A percentile compares a stretch with the other conserved stretches of the same genome.
phyloP scores from a whole-genome alignment of 352 stramenopile genomes.

The Phytophthora meadii region DNA sequence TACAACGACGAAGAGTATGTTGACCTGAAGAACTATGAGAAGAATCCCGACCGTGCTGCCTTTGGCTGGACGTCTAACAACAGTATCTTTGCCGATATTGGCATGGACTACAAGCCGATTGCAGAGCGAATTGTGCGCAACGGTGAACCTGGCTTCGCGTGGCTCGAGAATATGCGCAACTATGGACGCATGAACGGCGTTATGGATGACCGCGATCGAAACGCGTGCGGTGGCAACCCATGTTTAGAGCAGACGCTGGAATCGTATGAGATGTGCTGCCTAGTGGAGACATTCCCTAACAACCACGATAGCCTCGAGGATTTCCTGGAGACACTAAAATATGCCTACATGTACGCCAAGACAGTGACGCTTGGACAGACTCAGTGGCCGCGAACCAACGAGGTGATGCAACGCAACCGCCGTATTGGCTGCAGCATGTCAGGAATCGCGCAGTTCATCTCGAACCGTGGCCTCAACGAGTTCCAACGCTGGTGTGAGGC shows the following conservation, averaged over 20 bases:
- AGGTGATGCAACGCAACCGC: conserved; percentile 93
- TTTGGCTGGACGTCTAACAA: conserved; percentile 96
- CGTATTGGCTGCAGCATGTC: conserved; percentile 94
- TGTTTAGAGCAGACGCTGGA: conserved; percentile 93
- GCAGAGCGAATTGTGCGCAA: conserved; percentile 87
- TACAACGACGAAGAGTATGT: conserved; percentile 88
- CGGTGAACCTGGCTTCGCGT: conserved; percentile 94
- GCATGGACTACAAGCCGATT: conserved; percentile 93
- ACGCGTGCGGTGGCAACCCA: conserved; percentile 90
- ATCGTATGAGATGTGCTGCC: conserved; percentile 95
- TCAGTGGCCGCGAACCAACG: conserved; percentile 93
- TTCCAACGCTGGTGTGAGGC: conserved; percentile 89
- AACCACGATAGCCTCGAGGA: conserved; percentile 89
- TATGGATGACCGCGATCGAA: conserved; percentile 80
- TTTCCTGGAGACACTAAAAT: conserved; percentile 88
- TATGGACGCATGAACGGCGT: conserved; percentile 92
- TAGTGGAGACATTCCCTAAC: conserved; percentile 94
- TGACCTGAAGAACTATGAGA: conserved; percentile 92
- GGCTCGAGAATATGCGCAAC: conserved; percentile 94
- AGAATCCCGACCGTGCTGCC: conserved; percentile 86
- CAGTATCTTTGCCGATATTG: conserved; percentile 91
- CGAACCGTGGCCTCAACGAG: conserved; percentile 75
- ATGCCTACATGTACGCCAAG: conserved; percentile 94
- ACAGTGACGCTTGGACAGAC: conserved; percentile 93
- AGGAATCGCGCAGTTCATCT: conserved; percentile 93